phyloP scores from a whole-genome alignment of 208 protist genomes.

The Endotrypanum monterogeii region DNA sequence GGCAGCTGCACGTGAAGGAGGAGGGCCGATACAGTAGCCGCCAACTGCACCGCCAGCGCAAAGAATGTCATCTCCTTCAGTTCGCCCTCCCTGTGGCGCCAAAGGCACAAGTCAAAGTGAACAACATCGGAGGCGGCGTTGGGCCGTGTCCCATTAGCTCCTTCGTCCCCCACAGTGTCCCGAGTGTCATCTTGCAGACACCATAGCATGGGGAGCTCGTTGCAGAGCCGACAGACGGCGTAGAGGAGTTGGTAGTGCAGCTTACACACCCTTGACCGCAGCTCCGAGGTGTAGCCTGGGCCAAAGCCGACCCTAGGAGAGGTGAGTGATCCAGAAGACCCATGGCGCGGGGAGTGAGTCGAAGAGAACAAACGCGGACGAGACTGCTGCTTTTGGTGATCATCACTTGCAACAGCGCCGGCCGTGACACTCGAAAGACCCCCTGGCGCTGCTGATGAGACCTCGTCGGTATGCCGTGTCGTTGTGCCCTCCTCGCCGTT shows the following conservation, averaged over 20 bases:
- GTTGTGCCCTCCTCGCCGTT: not conserved
- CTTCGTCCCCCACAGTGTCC: not conserved
- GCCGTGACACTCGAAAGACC: not conserved
- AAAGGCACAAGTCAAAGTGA: not conserved
- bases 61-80: not conserved
- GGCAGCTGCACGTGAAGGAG: constrained; percentile 38
- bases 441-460: constrained; percentile 1
- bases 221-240: constrained; percentile 35
- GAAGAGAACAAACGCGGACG: not conserved
- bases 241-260: constrained; percentile 43
- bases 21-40: constrained; percentile 31
- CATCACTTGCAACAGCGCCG: not conserved
- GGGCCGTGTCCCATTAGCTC: not conserved
- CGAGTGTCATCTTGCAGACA: not conserved
- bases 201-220: constrained; percentile 24
- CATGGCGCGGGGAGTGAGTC: not conserved
- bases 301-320: not conserved
- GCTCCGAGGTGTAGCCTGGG: not conserved
- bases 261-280: constrained; percentile 13
- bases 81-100: not conserved
- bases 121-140: not conserved
- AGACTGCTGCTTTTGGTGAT: not conserved
- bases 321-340: not conserved
- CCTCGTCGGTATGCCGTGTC: not conserved
- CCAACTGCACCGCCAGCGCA: constrained; percentile 19